Base-by-base conservation (phyloP, 345 rosid species). In the Balakata baccata region DNA sequence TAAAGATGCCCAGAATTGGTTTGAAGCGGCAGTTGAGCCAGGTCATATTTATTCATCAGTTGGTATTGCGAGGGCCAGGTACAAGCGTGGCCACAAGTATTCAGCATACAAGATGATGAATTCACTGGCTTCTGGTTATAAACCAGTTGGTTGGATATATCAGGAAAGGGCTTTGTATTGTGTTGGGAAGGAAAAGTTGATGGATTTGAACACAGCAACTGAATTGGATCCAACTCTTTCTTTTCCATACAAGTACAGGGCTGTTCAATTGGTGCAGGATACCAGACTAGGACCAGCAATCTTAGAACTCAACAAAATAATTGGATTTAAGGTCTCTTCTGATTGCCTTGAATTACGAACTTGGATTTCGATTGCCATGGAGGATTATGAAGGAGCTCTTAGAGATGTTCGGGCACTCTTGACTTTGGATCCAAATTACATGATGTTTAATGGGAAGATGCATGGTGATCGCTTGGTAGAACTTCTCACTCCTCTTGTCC, bases 301-400 rank as follows among this genome's bases (percentile, higher is more conserved):
- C 64, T 79, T 89, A 13, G 98, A 92, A 79, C 87, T 92, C 75
- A 88, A 87, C 74, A 92, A 84, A 87, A 80, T 94, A 68, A 86
- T 90, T 68, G 83, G 97, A 64, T 94, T 94, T 50, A 88, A 78
- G 84, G 90, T 85, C 52, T 85, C 97, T 34, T 85, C 98, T 29
- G 96, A 92, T 74, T 90, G 94, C 82, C 87, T 94, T 62, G 97
- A 94, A 84, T 82, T 94, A 66, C 84, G 98, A 68, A 95, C 96
- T 56, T 94, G 97, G 98, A 88, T 92, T 80, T 88, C 70, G 3
- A 86, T 92, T 50, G 89, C 85, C 1, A 75, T 89, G 81, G 88
- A 88, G 82, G 97, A 94, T 81, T 94, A 88, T 39, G 95, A 92
- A 25, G 86, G 87, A 13, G 92, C 98, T 64, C 79, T 94, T 41